Percentiles rank a stretch among this genome's conserved stretches.
phyloP scores from a whole-genome alignment of 2,329 filamentous ascomycete genomes.

The Endothia cerciana region DNA sequence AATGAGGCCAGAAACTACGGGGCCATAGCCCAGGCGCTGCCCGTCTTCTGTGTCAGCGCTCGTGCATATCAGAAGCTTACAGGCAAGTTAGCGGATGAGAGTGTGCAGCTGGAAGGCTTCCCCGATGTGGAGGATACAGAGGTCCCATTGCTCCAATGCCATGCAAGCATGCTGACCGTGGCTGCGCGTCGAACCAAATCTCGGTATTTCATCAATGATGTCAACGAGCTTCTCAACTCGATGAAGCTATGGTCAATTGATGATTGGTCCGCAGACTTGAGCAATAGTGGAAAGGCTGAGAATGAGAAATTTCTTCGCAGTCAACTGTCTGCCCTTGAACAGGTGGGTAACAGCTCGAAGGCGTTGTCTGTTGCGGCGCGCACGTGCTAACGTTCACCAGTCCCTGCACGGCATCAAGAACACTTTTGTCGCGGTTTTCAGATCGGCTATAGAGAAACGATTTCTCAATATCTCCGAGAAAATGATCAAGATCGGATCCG shows the following conservation, averaged over 20 bases:
- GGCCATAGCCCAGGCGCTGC: constrained; percentile 56
- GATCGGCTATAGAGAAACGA: not conserved
- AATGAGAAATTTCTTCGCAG: not conserved
- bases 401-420: not conserved
- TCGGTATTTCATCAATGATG: constrained; percentile 53
- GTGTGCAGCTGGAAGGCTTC: constrained; percentile 54
- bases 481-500: not conserved
- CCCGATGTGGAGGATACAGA: constrained; percentile 57
- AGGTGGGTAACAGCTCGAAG: not conserved
- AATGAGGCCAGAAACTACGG: constrained; percentile 61
- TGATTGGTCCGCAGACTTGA: not conserved
- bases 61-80: constrained; percentile 66
- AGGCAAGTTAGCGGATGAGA: constrained; percentile 57
- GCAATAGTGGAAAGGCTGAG: not conserved
- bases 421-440: not conserved
- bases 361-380: not conserved
- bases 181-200: constrained; percentile 38
- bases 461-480: constrained; percentile 6
- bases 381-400: not conserved
- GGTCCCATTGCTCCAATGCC: constrained; percentile 60
- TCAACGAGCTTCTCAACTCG: constrained; percentile 56
- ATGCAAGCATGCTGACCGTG: constrained; percentile 60
- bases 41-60: constrained; percentile 68
- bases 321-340: not conserved
- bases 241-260: constrained; percentile 48